Percentiles rank a stretch among this genome's conserved stretches.
Evolutionary conservation across 2,329 filamentous ascomycete species (phyloP).

Genomic region (Fusarium piperis): DNA sequence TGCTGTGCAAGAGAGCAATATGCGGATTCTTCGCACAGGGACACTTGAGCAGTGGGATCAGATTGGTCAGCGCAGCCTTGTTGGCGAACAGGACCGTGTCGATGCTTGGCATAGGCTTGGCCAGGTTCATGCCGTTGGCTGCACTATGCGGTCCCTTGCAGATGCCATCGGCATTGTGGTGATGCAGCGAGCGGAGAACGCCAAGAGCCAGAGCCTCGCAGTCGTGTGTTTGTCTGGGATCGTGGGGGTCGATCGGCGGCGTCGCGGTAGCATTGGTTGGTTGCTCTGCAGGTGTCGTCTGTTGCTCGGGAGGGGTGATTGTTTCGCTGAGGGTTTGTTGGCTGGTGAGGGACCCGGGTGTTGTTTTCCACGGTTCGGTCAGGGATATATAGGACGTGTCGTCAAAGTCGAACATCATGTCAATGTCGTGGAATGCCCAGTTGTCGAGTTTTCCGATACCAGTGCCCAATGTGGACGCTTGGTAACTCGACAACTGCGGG

Average conservation of each 20-base stretch:
- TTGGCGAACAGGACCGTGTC: constrained; percentile 23
- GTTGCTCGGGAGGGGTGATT: constrained; percentile 5
- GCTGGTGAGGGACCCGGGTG: constrained; percentile 6
- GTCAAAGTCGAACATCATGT: constrained; percentile 19
- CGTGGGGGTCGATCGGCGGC: not conserved
- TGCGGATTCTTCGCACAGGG: constrained; percentile 5
- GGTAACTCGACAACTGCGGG: not conserved
- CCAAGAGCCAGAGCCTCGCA: constrained; percentile 18
- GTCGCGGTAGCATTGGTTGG: not conserved
- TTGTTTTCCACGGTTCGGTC: constrained; percentile 9
- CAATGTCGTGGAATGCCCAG: constrained; percentile 14
- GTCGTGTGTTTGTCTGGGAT: not conserved
- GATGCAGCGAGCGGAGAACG: constrained; percentile 12
- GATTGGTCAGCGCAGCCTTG: constrained; percentile 9
- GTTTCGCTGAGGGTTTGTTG: constrained; percentile 2
- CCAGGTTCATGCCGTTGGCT: not conserved
- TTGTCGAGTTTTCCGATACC: constrained; percentile 7
- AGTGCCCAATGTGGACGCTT: not conserved
- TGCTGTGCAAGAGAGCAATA: constrained; percentile 14
- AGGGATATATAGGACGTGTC: constrained; percentile 9
- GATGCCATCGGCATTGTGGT: not conserved
- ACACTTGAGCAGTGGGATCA: constrained; percentile 18
- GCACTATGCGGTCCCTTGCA: not conserved
- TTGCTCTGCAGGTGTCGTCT: not conserved
- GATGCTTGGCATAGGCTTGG: constrained; percentile 11